These are phyloP conservation scores for Pseudogymnoascus sp. DNA, from an alignment of 2,329 filamentous ascomycete genomes.

Conservation along the genomic window DNA sequence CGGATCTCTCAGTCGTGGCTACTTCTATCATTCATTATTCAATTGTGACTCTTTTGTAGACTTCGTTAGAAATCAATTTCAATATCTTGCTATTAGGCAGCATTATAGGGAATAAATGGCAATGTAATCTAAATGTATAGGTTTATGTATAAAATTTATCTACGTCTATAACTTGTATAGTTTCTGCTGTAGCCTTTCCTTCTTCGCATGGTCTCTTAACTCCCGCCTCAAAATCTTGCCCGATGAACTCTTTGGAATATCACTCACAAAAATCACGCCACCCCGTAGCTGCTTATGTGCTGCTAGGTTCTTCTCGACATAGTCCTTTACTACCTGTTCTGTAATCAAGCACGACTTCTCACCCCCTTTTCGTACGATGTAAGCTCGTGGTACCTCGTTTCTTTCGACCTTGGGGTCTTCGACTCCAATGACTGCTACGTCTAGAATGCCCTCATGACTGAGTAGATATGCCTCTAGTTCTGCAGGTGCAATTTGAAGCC, in stretches of 20 bases:
- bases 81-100: not conserved
- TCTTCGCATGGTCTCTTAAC: slow-evolving; percentile 25
- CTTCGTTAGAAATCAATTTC: not conserved
- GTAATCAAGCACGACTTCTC: slow-evolving; percentile 21
- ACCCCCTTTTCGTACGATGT: slow-evolving; percentile 31
- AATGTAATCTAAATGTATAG: not conserved
- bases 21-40: not conserved
- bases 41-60: not conserved
- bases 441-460: slow-evolving; percentile 32
- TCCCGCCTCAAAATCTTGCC: slow-evolving; percentile 31
- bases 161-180: not conserved
- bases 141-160: not conserved
- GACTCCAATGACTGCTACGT: slow-evolving; percentile 39
- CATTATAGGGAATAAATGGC: not conserved
- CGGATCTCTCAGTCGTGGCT: not conserved
- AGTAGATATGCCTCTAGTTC: slow-evolving; percentile 39
- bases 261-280: slow-evolving; percentile 29
- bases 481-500: slow-evolving; percentile 40
- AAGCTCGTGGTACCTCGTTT: slow-evolving; percentile 31
- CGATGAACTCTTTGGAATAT: slow-evolving; percentile 31
- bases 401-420: slow-evolving; percentile 30
- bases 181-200: slow-evolving; percentile 10
- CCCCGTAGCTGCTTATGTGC: slow-evolving; percentile 29
- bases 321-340: slow-evolving; percentile 26
- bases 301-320: slow-evolving; percentile 24